Evolutionary conservation across 1,284 basidiomycete genomes (phyloP), one percentile per base, ranked within the genome.

Genomic region (Ustilago nuda): DNA sequence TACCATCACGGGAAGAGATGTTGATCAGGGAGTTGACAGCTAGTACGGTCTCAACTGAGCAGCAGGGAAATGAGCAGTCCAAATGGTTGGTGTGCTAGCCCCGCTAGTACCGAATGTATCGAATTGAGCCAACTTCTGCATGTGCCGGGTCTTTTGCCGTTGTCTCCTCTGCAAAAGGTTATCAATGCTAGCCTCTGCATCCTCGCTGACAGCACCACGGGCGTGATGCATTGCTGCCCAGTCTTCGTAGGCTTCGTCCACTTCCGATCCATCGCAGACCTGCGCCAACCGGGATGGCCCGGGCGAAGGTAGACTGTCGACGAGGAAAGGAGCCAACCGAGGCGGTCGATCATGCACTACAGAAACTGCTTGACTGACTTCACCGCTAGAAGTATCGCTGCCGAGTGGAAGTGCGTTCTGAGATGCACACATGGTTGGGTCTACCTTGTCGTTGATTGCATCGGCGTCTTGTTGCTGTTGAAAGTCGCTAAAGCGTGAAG

Each of bases 11-110:
- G 19, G 45, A n/a, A 41, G n/a, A 39, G 11, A 39, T 39, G 2
- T 5, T 27, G 17, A 41, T 15, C 39, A 7, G n/a, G 5, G n/a
- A 45, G n/a, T 7, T 45, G 8, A 27, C 23, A 8, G n/a, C 39
- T 63, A 77, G 56, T 77, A 77, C 19, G 75, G 75, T 30, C 75
- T 63, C 27, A 77, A 61, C n/a, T 77, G 75, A 45, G 75, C 70
- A 8, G 75, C 61, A 12, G 75, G 75, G 30, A 77, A 77, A 15
- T 73, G 75, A 8, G 64, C 58, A 11, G 71, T 64, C 71, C 71
- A 72, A 39, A 73, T 50, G 5, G 66, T 70, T 3, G 75, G 75
- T 19, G 75, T 67, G n/a, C 60, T 59, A 8, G 75, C 56, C 0
- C 64, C 75, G 30, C 64, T 77, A 6, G 58, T 41, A 17, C 32